Evolutionary conservation across 225 moss, liverwort and hornwort species (phyloP), one percentile per base, ranked within the genome.

Genomic region (Bryum argenteum): DNA sequence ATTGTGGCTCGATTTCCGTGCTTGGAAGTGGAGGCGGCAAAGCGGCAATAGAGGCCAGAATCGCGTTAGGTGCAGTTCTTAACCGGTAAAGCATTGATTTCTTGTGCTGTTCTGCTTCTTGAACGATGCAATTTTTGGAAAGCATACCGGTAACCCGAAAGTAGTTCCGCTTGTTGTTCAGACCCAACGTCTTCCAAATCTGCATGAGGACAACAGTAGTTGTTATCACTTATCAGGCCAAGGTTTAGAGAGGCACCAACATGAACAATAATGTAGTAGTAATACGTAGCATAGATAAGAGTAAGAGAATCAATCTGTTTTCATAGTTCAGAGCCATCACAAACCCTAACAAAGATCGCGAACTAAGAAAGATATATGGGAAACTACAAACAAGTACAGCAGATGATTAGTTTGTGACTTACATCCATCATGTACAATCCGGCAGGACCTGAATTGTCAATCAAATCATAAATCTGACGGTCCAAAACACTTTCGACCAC

Each of bases 341-440:
- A 21, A 71, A 58, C 50, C 41, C 16, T 52, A 12, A 17, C 52
- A 71, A 16, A 65, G 51, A 52, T 20, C 16, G 51, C 26, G 37
- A 61, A 18, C 41, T 22, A 63, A 44, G 54, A 28, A 43, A 28
- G 9, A 14, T 43, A 64, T 42, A 10, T 54, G 43, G 28, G 43
- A 24, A 44, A 10, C n/a, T 56, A 64, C 5, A 39, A 50, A 64
- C 23, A 50, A 64, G 26, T 26, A 40, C 11, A 15, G 26, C 63
- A 41, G 15, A 40, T 65, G 48, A 23, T 48, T 60, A 8, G 28
- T 47, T 18, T 56, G 20, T 6, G 52, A 76, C 87, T 85, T 82
- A 98, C 97, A 83, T 98, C 97, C 88, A 92, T 92, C 97, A 98
- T 94, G 53, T 98, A 92, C 76, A 98, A 79, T 72, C 97, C 97